These are phyloP conservation scores for Coriolopsis trogii DNA, from an alignment of 1,284 basidiomycete genomes.

Conservation along the genomic window DNA sequence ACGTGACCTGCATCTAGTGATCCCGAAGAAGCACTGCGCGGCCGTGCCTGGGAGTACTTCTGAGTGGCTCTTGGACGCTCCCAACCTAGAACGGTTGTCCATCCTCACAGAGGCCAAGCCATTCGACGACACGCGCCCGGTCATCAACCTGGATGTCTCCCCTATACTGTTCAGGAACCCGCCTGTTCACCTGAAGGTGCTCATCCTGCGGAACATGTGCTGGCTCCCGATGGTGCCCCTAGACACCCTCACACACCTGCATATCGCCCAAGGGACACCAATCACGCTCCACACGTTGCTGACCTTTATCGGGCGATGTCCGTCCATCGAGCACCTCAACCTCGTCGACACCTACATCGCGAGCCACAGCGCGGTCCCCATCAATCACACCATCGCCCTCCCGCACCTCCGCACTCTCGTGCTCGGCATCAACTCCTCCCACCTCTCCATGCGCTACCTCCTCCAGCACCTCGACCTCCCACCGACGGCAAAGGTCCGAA, in stretches of 20 bases:
- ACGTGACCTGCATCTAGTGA: slow-evolving; percentile 9
- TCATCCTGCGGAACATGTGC: slow-evolving; percentile 19
- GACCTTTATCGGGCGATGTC: slow-evolving; percentile 15
- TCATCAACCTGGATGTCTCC: slow-evolving; percentile 9
- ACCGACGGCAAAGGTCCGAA: slow-evolving; percentile 7
- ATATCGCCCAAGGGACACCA: slow-evolving; percentile 16
- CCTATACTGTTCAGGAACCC: slow-evolving; percentile 7
- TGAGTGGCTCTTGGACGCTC: slow-evolving; percentile 3
- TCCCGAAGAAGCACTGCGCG: slow-evolving; percentile 1
- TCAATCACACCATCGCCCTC: slow-evolving; percentile 3
- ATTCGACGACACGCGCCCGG: slow-evolving; percentile 21
- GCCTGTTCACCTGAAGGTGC: not conserved
- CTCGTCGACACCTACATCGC: slow-evolving; percentile 22
- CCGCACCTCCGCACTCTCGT: slow-evolving; percentile 11
- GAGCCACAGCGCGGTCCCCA: not conserved
- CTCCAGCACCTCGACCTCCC: slow-evolving; percentile 16
- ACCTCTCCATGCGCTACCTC: slow-evolving; percentile 19
- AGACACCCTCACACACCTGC: slow-evolving; percentile 18
- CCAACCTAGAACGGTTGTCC: slow-evolving; percentile 10
- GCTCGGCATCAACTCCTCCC: slow-evolving; percentile 17
- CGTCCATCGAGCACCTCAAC: slow-evolving; percentile 13
- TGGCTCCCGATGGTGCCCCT: slow-evolving; percentile 16
- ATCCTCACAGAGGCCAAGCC: slow-evolving; percentile 11
- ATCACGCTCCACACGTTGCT: slow-evolving; percentile 15
- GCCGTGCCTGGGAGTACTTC: slow-evolving; percentile 3